These are phyloP conservation scores for Heliamphora pulchella DNA, from an alignment of 179 eudicot species.

Conservation along the genomic window DNA sequence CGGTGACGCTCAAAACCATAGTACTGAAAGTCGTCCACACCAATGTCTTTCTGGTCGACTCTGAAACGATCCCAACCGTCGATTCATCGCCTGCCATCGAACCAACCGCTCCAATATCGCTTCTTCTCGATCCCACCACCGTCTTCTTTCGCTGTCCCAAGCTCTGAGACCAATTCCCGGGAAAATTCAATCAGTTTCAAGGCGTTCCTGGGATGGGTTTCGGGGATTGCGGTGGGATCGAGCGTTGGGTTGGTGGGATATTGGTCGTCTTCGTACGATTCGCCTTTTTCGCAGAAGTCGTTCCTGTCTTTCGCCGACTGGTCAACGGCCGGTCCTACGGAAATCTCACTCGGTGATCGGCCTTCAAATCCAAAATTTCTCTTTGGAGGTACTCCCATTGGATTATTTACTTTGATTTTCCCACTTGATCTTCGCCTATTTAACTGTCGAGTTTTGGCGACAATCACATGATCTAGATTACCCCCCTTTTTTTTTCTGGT, in stretches of 20 bases:
- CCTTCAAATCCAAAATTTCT: slow-evolving; percentile 36
- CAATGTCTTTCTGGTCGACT: neutral
- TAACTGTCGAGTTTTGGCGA: neutral
- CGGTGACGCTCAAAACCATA: neutral
- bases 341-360: neutral
- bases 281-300: slow-evolving; percentile 17
- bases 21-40: neutral
- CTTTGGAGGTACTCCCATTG: slow-evolving; percentile 36
- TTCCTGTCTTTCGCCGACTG: slow-evolving; percentile 37
- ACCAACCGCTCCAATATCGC: slow-evolving; percentile 26
- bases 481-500: too few relatives aligned
- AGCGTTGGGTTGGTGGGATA: slow-evolving; percentile 31
- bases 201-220: slow-evolving; percentile 27
- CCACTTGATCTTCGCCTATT: neutral
- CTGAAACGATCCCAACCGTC: slow-evolving; percentile 19
- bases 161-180: neutral
- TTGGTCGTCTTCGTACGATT: neutral
- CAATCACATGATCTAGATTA: neutral
- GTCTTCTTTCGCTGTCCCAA: slow-evolving; percentile 11
- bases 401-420: too few relatives aligned
- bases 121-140: slow-evolving; percentile 24
- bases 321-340: slow-evolving; percentile 10
- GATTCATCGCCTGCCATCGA: slow-evolving; percentile 17
- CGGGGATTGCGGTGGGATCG: slow-evolving; percentile 41
- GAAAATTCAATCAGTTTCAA: neutral